Evolutionary conservation across 2,329 filamentous ascomycete species (phyloP), one percentile per base, ranked within the genome.

Genomic region (Aspergillus tubingensis): DNA sequence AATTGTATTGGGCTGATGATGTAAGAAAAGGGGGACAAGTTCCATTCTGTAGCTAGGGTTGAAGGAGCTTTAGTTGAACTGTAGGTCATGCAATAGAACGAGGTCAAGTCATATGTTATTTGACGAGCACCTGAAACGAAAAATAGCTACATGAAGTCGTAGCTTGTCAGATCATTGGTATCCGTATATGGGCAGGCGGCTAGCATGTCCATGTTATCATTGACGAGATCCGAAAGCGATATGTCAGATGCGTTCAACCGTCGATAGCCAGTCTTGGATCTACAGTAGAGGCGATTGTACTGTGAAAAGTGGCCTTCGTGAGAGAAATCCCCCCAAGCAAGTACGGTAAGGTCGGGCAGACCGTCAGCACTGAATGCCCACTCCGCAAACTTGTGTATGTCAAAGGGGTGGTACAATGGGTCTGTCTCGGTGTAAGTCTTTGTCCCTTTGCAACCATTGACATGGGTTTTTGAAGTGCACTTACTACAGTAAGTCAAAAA

Each of bases 311-410:
- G 55, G 15, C 47, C 47, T n/a, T 19, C 19, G 2, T 57, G 36
- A 11, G 55, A 50, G 27, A 57, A 57, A 21, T 57, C 55, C 6
- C 47, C 47, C 19, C 19, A 57, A 17, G 55, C 44, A 47, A 57
- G 27, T 8, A 57, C 47, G 5, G 4, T n/a, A 2, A 57, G 32
- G 19, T 51, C n/a, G 0, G 55, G 55, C 10, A 50, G 55, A 13
- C 55, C 47, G 19, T 51, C 55, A 11, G 44, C n/a, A 41, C 55
- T 49, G 44, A 57, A 57, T 2, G 55, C 55, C 55, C 55, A 57
- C 15, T 51, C 4, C 23, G 55, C 55, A 27, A 57, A 52, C 3
- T 44, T 11, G 39, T 13, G 7, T 23, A 44, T 21, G 1, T 6
- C 41, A 3, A 10, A 0, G 19, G 10, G 41, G 2, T 2, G 3